Conservation (phyloP, 257 asterid genomes). For the Solanum medicagineum region DNA sequence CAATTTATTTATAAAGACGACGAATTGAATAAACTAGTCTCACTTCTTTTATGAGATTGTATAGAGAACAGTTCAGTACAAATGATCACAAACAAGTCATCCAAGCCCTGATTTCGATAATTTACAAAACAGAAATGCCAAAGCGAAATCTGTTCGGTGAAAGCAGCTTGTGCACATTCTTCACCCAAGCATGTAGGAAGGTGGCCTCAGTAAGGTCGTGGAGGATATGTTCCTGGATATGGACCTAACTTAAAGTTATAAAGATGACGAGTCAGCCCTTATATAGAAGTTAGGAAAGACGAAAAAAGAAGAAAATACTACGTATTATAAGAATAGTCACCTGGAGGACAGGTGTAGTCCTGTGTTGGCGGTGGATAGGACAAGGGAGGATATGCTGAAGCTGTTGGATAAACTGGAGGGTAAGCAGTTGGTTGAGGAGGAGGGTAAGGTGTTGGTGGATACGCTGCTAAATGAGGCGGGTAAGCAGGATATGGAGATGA, state of each 20-base stretch:
- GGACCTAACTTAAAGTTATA: constrained; percentile 13
- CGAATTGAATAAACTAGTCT: neutral
- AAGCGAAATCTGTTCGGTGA: neutral
- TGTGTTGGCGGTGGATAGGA: constrained; percentile 20
- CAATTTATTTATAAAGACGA: neutral
- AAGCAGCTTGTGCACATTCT: neutral
- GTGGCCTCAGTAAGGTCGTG: constrained; percentile 21
- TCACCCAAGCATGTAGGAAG: neutral
- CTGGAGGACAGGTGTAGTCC: constrained; percentile 24
- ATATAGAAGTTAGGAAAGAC: neutral
- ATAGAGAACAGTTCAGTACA: neutral
- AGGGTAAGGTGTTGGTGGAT: constrained; percentile 13
- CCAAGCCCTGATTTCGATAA: neutral
- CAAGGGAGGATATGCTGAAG: constrained; percentile 1
- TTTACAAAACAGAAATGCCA: neutral
- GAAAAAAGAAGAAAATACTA: neutral
- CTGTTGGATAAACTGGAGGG: neutral
- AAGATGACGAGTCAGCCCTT: neutral
- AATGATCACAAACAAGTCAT: neutral
- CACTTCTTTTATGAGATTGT: neutral
- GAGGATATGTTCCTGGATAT: constrained; percentile 33
- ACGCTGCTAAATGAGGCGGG: constrained; percentile 15
- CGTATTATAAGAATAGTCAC: constrained; percentile 2
- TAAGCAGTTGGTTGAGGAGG: constrained; percentile 13
- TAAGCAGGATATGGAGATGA: constrained; percentile 18